A percentile compares a stretch with the other conserved stretches of the same genome.
These are phyloP conservation scores for Ophioceras dolichostomum DNA, from an alignment of 2,329 filamentous ascomycete genomes.

Conservation along the genomic window DNA sequence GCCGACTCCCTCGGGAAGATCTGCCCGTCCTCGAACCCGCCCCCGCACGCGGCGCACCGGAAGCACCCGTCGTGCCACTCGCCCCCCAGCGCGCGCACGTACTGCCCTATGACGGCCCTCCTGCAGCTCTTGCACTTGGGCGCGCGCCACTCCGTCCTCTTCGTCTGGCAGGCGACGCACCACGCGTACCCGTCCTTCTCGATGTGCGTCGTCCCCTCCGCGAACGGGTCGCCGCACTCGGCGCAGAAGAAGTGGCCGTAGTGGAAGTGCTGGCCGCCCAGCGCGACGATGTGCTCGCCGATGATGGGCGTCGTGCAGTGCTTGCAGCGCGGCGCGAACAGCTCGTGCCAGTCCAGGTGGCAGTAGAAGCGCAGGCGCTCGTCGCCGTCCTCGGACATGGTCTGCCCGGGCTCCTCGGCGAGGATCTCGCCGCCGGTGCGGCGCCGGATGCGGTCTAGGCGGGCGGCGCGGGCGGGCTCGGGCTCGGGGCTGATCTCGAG, in stretches of 20 bases:
- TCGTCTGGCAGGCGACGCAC: slow-evolving; percentile 89
- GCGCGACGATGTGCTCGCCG: slow-evolving; percentile 85
- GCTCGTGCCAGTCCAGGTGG: slow-evolving; percentile 96
- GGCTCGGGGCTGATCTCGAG: slow-evolving; percentile 96
- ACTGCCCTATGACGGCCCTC: slow-evolving; percentile 75
- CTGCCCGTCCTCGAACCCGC: slow-evolving; percentile 51
- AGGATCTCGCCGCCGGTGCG: slow-evolving; percentile 46
- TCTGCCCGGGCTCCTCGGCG: slow-evolving; percentile 49
- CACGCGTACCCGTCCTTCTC: slow-evolving; percentile 97
- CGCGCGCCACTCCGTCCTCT: slow-evolving; percentile 75
- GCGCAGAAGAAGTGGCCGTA: slow-evolving; percentile 98
- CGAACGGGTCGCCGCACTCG: slow-evolving; percentile 95
- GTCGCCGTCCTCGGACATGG: slow-evolving; percentile 60
- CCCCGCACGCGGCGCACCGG: slow-evolving; percentile 54
- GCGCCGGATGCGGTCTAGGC: slow-evolving; percentile 59
- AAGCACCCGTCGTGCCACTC: slow-evolving; percentile 96
- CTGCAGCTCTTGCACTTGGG: slow-evolving; percentile 82
- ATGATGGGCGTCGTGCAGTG: slow-evolving; percentile 95
- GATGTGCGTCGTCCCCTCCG: slow-evolving; percentile 55
- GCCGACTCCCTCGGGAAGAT: slow-evolving; percentile 46
- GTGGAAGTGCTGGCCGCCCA: slow-evolving; percentile 83
- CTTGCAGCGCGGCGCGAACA: slow-evolving; percentile 85
- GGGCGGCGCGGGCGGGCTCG: slow-evolving; percentile 53
- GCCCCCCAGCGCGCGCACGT: slow-evolving; percentile 74
- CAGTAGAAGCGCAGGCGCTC: slow-evolving; percentile 78